Percentiles rank a stretch among this genome's conserved stretches.
Evolutionary conservation across 129 eudicot genomes (phyloP).

Genomic region (Silybum marianum): DNA sequence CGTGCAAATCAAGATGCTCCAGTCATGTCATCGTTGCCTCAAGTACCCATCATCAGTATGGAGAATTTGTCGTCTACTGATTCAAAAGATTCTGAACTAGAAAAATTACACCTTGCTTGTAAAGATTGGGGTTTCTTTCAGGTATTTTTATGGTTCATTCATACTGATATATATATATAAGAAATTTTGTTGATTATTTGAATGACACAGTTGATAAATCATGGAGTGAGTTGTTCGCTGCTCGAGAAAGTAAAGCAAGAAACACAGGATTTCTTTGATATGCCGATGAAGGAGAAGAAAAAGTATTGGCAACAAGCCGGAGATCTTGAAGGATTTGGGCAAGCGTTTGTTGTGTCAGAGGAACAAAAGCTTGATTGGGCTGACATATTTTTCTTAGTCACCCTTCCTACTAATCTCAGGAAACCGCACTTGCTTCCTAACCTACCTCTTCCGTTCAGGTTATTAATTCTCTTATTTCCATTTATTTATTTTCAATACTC

Average conservation of each 20-base stretch:
- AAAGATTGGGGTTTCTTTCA: conserved; percentile 58
- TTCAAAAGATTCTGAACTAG: conserved; percentile 29
- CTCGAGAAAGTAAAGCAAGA: conserved; percentile 30
- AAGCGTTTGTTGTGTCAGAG: conserved; percentile 48
- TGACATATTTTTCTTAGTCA: conserved; percentile 40
- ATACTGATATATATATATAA: background rate
- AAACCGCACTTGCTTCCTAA: conserved; percentile 47
- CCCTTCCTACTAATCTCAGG: conserved; percentile 32
- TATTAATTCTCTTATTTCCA: background rate
- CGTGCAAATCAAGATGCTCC: conserved; percentile 15
- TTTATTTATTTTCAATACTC: too few relatives aligned
- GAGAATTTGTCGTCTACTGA: background rate
- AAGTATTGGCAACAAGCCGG: conserved; percentile 32
- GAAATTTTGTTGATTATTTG: background rate
- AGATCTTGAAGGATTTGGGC: conserved; percentile 56
- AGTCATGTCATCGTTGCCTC: background rate
- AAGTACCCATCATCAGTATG: conserved; percentile 43
- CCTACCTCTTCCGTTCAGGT: conserved; percentile 52
- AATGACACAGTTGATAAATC: conserved; percentile 23
- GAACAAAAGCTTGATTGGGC: conserved; percentile 71
- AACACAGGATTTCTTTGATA: conserved; percentile 13
- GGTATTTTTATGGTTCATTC: conserved; percentile 28
- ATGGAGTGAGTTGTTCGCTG: conserved; percentile 17
- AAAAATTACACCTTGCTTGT: conserved; percentile 44
- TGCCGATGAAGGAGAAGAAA: conserved; percentile 31